Conservation (phyloP, 371 early-diverging fungal species). For the Mucor velutinosus region DNA sequence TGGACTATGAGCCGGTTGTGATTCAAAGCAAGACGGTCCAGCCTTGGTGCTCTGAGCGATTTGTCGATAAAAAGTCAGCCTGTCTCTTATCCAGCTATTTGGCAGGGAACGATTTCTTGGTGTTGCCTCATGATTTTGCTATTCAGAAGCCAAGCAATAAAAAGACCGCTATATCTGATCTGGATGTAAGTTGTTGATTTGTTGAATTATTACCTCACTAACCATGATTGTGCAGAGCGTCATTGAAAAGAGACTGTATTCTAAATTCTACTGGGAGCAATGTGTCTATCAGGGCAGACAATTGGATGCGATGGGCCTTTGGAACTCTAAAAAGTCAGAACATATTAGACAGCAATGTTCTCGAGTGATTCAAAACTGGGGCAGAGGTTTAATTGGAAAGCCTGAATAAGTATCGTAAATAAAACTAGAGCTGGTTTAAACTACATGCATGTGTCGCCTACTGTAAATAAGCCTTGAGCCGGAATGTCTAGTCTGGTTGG, state of each 20-base stretch:
- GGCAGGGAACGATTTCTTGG: constrained; percentile 48
- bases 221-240: constrained; percentile 27
- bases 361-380: constrained; percentile 51
- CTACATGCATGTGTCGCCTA: neutral
- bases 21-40: constrained; percentile 46
- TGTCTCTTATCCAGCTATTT: constrained; percentile 47
- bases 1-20: constrained; percentile 54
- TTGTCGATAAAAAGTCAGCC: constrained; percentile 42
- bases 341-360: constrained; percentile 49
- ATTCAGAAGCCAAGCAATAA: constrained; percentile 31
- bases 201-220: neutral
- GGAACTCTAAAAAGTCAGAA: constrained; percentile 37
- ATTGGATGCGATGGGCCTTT: constrained; percentile 43
- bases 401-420: constrained; percentile 16
- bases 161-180: constrained; percentile 32
- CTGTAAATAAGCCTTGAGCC: neutral
- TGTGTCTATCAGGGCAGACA: constrained; percentile 53
- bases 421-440: neutral
- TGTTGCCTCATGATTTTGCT: constrained; percentile 46
- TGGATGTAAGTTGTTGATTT: constrained; percentile 35
- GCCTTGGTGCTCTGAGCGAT: constrained; percentile 55
- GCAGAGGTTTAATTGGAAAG: constrained; percentile 45
- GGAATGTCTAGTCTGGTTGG: neutral
- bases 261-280: constrained; percentile 52
- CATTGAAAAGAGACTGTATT: constrained; percentile 49